These are phyloP conservation scores for Plasmodium gonderi DNA, from an alignment of 169 alveolate species.

Conservation along the genomic window DNA sequence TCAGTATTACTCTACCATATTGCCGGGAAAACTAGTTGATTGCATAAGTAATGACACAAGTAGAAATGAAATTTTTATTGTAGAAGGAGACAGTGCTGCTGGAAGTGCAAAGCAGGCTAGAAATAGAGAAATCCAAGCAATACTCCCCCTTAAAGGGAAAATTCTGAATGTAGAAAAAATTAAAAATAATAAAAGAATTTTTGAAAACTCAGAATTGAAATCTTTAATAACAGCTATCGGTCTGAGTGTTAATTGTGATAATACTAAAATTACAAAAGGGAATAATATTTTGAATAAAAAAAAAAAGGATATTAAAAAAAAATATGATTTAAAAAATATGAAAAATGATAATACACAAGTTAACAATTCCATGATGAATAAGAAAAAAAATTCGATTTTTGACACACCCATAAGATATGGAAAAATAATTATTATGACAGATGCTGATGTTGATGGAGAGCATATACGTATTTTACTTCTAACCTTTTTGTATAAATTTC, in stretches of 20 bases:
- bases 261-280: constrained; percentile 11
- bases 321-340: constrained; percentile 11
- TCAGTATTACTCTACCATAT: constrained; percentile 72
- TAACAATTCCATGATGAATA: constrained; percentile 1
- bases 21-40: constrained; percentile 86
- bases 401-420: constrained; percentile 79
- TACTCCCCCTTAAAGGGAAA: constrained; percentile 88
- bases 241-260: constrained; percentile 60
- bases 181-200: constrained; percentile 77
- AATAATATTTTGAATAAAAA: constrained; percentile 12
- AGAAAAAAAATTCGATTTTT: constrained; percentile 35
- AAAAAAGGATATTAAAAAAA: constrained; percentile 28
- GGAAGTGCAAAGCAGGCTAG: constrained; percentile 89
- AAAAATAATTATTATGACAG: constrained; percentile 86
- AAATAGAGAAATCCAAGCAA: constrained; percentile 87
- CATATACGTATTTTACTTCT: constrained; percentile 84
- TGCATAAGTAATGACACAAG: constrained; percentile 80
- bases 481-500: constrained; percentile 82
- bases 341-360: background rate
- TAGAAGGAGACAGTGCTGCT: constrained; percentile 90
- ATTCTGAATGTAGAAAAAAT: constrained; percentile 86
- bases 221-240: constrained; percentile 77
- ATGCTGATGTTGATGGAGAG: constrained; percentile 90
- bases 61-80: constrained; percentile 84
- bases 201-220: constrained; percentile 84